Base-by-base conservation (phyloP, 495 filamentous ascomycete genomes). In the Niebla homalea region DNA sequence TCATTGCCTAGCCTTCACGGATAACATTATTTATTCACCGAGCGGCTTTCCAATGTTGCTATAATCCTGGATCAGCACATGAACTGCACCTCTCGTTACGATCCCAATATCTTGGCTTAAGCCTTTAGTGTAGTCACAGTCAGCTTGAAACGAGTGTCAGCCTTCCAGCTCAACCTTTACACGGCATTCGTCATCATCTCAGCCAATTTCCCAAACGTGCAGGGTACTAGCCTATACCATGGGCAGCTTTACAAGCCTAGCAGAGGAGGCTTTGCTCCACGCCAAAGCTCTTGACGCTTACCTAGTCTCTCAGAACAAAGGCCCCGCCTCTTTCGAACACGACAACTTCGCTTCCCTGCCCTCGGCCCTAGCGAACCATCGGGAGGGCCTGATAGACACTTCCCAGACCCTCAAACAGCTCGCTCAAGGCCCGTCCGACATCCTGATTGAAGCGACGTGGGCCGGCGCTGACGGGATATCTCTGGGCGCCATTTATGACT, bases 201-300 rank as follows among this genome's bases (percentile, higher is more conserved):
- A n/a, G n/a, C n/a, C n/a, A n/a, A n/a, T n/a, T n/a, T n/a, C n/a
- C n/a, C n/a, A n/a, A n/a, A n/a, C n/a, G n/a, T n/a, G n/a, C n/a
- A n/a, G n/a, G n/a, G n/a, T n/a, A n/a, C n/a, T n/a, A n/a, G n/a
- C n/a, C n/a, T n/a, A n/a, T n/a, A 18, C 16, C 18, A 41, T 41
- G 45, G 15, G 25, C 26, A 40, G 36, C 20, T 22, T 50, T 16
- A 50, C 48, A 1, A 20, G 21, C 4, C 48, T 50, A 16, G 48
- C 48, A 11, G 48, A 50, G 15, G 48, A 50, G 16, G 38, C 38
- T 8, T 36, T 50, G 12, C 10, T 25, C 7, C 36, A 50, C 14
- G 48, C 48, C 8, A 50, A 43, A 21, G 36, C n/a, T n/a, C 48
- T 50, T 35, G 48, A 50, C 29, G 4, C 22, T n/a, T 25, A 50